Percentiles rank a stretch among this genome's conserved stretches.
These are phyloP conservation scores for Phyllosticta citrichinensis DNA, from an alignment of 2,329 filamentous ascomycete species.

Conservation along the genomic window DNA sequence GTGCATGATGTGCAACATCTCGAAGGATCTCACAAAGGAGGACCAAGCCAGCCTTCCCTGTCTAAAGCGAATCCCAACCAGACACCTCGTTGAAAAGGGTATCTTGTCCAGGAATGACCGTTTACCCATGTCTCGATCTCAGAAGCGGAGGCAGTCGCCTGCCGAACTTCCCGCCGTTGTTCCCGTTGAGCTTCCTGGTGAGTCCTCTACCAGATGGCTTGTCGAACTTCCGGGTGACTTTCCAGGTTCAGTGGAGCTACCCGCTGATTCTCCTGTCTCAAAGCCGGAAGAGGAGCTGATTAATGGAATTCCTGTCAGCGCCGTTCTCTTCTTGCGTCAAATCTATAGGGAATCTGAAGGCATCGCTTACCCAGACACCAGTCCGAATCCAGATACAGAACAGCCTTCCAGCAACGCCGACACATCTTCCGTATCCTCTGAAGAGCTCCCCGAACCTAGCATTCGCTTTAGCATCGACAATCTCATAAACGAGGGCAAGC, in stretches of 20 bases:
- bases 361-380: background rate
- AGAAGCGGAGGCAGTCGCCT: background rate
- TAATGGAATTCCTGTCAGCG: background rate
- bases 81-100: background rate
- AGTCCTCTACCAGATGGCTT: background rate
- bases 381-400: background rate
- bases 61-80: background rate
- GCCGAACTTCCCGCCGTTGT: background rate
- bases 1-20: background rate
- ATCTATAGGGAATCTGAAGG: background rate
- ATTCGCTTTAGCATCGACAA: background rate
- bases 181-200: background rate
- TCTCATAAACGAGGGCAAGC: background rate
- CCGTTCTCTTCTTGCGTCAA: background rate
- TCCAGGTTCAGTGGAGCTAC: background rate
- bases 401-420: background rate
- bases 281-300: background rate
- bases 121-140: no score
- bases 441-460: background rate
- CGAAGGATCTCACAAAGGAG: background rate
- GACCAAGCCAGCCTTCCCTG: background rate
- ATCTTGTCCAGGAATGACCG: background rate
- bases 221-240: background rate
- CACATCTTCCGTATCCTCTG: background rate
- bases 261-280: background rate